These are phyloP conservation scores for Pyrus hybrid DNA, from an alignment of 331 rosid genomes.

Conservation along the genomic window DNA sequence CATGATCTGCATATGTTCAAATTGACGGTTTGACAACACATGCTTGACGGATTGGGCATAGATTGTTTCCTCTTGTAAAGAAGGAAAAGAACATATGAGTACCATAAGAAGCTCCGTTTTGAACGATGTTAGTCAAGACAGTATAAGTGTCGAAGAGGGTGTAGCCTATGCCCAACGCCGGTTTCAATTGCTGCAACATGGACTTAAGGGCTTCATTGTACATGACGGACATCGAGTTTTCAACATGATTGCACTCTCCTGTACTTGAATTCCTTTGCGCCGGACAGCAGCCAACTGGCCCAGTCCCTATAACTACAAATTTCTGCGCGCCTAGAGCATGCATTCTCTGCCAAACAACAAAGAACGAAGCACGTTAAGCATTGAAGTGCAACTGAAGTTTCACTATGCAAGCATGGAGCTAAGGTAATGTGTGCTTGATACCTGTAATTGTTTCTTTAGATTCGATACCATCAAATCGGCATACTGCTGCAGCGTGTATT, in stretches of 20 bases:
- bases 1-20: too few relatives aligned
- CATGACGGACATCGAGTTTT: conserved; percentile 32
- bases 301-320: conserved; percentile 42
- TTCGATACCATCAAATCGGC: conserved; percentile 41
- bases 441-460: conserved; percentile 55
- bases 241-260: conserved; percentile 39
- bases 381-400: not conserved
- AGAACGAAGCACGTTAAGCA: not conserved
- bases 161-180: conserved; percentile 35
- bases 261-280: conserved; percentile 34
- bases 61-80: not conserved
- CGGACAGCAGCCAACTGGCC: conserved; percentile 74
- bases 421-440: not conserved
- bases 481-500: conserved; percentile 44
- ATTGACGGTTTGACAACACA: not conserved
- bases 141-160: conserved; percentile 52
- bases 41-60: not conserved
- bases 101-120: conserved; percentile 47
- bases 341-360: conserved; percentile 36
- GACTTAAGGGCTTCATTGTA: conserved; percentile 50
- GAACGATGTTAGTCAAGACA: conserved; percentile 30
- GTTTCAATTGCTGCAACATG: conserved; percentile 44
- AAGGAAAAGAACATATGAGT: not conserved
- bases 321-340: conserved; percentile 55
- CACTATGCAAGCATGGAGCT: not conserved